phyloP scores from a whole-genome alignment of 331 rosid genomes.

The Malus hybrid region DNA sequence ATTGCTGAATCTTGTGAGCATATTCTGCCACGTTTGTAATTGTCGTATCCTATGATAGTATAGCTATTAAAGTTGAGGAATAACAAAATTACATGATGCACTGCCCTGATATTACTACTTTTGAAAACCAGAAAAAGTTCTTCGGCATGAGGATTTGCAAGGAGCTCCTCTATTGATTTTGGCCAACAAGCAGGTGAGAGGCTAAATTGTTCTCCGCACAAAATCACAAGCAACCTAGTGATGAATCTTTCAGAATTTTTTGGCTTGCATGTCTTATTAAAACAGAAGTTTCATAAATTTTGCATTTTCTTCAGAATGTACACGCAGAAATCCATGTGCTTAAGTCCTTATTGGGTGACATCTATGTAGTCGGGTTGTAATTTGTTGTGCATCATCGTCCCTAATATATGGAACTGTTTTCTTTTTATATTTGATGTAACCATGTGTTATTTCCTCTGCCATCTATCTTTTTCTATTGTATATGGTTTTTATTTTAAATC shows the following conservation, averaged over 20 bases:
- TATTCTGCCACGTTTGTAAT: not conserved
- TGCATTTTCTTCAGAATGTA: not conserved
- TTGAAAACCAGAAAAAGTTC: slow-evolving; percentile 65
- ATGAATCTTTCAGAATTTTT: not conserved
- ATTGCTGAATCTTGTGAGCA: slow-evolving; percentile 2
- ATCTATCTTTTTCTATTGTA: not conserved
- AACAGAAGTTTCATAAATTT: not conserved
- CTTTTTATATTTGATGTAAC: not conserved
- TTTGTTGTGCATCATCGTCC: not conserved
- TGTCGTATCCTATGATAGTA: not conserved
- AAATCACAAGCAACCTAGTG: not conserved
- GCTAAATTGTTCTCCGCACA: not conserved
- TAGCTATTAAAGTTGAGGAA: not conserved
- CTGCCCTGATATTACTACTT: not conserved
- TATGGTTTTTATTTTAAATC: not conserved
- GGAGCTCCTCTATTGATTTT: slow-evolving; percentile 93
- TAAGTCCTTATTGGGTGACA: not conserved
- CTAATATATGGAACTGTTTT: not conserved
- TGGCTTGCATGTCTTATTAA: not conserved
- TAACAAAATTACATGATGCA: not conserved
- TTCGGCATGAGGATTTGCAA: slow-evolving; percentile 89
- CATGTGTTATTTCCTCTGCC: not conserved
- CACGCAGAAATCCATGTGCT: not conserved
- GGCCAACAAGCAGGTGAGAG: slow-evolving; percentile 89
- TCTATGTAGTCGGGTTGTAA: not conserved